Evolutionary conservation across 768 basidiomycete species (phyloP).

Genomic region (Agrocybe chaxingu): DNA sequence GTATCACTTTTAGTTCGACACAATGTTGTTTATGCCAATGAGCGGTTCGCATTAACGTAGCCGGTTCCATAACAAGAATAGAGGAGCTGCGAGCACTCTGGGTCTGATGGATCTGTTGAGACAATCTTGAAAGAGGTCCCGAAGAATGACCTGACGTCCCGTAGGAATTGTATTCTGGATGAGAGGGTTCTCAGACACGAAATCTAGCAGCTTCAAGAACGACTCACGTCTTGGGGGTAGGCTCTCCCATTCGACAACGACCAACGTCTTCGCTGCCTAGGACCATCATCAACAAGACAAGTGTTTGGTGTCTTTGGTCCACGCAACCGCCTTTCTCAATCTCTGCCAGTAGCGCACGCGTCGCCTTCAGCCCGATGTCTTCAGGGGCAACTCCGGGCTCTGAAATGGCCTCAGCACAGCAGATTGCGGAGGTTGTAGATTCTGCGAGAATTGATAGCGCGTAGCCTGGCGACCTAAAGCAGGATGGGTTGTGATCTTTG

Average conservation of each 20-base stretch:
- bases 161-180: slow-evolving; percentile 83
- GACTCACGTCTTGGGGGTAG: slow-evolving; percentile 78
- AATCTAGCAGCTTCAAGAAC: neutral
- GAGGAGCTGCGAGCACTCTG: slow-evolving; percentile 56
- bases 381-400: slow-evolving; percentile 85
- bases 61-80: slow-evolving; percentile 93
- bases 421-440: slow-evolving; percentile 85
- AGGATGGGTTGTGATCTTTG: neutral
- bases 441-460: slow-evolving; percentile 88
- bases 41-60: slow-evolving; percentile 84
- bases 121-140: slow-evolving; percentile 93
- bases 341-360: slow-evolving; percentile 75
- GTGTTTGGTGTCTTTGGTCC: slow-evolving; percentile 82
- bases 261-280: slow-evolving; percentile 98
- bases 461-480: slow-evolving; percentile 89
- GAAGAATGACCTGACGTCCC: slow-evolving; percentile 79
- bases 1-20: neutral
- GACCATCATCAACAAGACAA: slow-evolving; percentile 88
- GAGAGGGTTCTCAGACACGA: slow-evolving; percentile 6
- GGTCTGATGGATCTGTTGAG: slow-evolving; percentile 50
- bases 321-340: slow-evolving; percentile 85
- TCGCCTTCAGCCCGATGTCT: slow-evolving; percentile 83
- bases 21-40: slow-evolving; percentile 50
- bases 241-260: slow-evolving; percentile 80
- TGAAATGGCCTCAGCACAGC: slow-evolving; percentile 85